Evolutionary conservation across 208 protist genomes (phyloP).

Genomic region (Angomonas deanei): DNA sequence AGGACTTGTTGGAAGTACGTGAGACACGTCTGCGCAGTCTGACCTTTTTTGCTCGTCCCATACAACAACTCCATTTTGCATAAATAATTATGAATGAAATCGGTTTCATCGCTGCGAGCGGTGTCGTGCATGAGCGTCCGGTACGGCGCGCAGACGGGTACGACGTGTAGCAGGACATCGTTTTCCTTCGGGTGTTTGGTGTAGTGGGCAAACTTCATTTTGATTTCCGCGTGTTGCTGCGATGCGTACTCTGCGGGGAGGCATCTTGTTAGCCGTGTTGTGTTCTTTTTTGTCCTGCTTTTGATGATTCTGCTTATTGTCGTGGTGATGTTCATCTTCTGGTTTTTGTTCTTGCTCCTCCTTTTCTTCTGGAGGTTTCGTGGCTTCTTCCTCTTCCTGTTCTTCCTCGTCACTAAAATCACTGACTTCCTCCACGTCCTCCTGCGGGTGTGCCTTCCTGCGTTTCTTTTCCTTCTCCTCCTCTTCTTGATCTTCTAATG

Average conservation of each 20-base stretch:
- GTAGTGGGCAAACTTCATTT: conserved; percentile 26
- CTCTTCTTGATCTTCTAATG: conserved; percentile 14
- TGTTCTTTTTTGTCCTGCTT: neutral
- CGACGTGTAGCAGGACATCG: conserved; percentile 36
- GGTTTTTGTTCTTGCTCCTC: neutral
- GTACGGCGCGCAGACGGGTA: conserved; percentile 43
- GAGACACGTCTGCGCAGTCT: conserved; percentile 17
- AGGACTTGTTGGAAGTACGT: conserved; percentile 6
- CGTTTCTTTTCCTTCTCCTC: conserved; percentile 15
- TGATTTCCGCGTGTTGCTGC: conserved; percentile 28
- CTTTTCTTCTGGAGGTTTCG: neutral
- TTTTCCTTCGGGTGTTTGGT: conserved; percentile 14
- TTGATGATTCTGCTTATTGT: neutral
- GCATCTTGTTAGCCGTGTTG: neutral
- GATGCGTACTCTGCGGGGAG: conserved; percentile 6
- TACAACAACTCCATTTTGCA: neutral
- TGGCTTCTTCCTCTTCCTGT: neutral
- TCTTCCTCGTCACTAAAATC: conserved; percentile 12
- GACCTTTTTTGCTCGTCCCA: conserved; percentile 15
- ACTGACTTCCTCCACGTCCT: conserved; percentile 11
- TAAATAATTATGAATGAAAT: conserved; percentile 1
- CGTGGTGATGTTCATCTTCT: neutral
- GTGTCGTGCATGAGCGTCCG: conserved; percentile 18
- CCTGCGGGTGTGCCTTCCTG: conserved; percentile 5
- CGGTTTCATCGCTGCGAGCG: neutral